These are phyloP conservation scores for Nicotiana paniculata DNA, from an alignment of 257 asterid species.

Conservation along the genomic window DNA sequence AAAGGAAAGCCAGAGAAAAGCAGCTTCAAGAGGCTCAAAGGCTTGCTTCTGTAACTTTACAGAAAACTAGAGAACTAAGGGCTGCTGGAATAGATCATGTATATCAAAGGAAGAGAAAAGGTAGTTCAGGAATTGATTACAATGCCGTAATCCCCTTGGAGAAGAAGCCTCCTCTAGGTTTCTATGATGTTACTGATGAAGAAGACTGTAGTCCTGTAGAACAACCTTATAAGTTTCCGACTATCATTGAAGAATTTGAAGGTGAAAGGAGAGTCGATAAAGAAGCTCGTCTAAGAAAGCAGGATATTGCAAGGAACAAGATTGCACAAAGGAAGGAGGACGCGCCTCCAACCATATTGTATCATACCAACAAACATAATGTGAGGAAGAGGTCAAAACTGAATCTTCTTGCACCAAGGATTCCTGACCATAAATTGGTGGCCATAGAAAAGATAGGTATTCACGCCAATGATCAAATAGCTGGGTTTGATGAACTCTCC, in stretches of 20 bases:
- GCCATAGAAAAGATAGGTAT: slow-evolving; percentile 92
- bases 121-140: slow-evolving; percentile 81
- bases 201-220: slow-evolving; percentile 52
- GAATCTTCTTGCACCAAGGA: slow-evolving; percentile 92
- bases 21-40: slow-evolving; percentile 96
- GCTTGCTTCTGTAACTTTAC: no score
- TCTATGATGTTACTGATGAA: slow-evolving; percentile 79
- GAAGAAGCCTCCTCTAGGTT: slow-evolving; percentile 95
- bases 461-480: slow-evolving; percentile 68
- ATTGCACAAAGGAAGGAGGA: slow-evolving; percentile 81
- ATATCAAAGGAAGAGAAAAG: slow-evolving; percentile 79
- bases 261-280: slow-evolving; percentile 92
- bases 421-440: slow-evolving; percentile 93
- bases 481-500: slow-evolving; percentile 58
- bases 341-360: slow-evolving; percentile 83
- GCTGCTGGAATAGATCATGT: slow-evolving; percentile 74
- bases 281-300: slow-evolving; percentile 89
- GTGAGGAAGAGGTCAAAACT: slow-evolving; percentile 77
- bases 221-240: slow-evolving; percentile 52
- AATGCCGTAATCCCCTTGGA: slow-evolving; percentile 62
- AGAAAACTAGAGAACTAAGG: slow-evolving; percentile 78
- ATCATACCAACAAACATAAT: slow-evolving; percentile 77
- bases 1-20: slow-evolving; percentile 93
- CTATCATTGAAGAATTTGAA: slow-evolving; percentile 94
- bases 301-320: slow-evolving; percentile 84